Conservation (phyloP, 495 filamentous ascomycete species). For the Bacidia rubella region DNA sequence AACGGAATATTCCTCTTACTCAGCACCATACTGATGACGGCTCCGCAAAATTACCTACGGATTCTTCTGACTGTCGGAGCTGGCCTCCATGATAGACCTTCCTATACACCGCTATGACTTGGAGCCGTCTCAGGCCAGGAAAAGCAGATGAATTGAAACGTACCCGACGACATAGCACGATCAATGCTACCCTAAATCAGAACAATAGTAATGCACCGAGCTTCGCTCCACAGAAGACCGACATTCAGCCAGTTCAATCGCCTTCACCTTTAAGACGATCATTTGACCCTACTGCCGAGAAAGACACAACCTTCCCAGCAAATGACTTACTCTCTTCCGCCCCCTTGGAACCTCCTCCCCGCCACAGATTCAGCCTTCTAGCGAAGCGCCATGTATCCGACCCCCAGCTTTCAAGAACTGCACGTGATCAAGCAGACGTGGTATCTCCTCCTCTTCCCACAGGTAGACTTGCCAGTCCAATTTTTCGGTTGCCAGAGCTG, state of each 20-base stretch:
- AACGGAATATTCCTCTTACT: background rate
- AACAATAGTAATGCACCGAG: constrained; percentile 13
- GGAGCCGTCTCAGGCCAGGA: constrained; percentile 22
- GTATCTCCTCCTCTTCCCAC: constrained; percentile 57
- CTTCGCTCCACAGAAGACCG: background rate
- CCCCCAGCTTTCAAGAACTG: constrained; percentile 69
- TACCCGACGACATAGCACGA: constrained; percentile 26
- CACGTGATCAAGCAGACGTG: constrained; percentile 53
- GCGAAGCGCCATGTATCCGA: constrained; percentile 89
- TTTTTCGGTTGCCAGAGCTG: background rate
- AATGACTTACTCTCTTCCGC: background rate
- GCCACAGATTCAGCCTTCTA: constrained; percentile 75
- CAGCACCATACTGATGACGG: background rate
- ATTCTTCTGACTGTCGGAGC: background rate
- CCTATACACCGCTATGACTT: constrained; percentile 21
- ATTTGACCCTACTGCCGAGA: constrained; percentile 6
- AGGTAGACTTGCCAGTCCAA: constrained; percentile 37
- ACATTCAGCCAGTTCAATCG: background rate
- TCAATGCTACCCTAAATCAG: constrained; percentile 21
- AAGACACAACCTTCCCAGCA: background rate
- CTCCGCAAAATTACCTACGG: background rate
- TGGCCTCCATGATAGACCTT: constrained; percentile 9
- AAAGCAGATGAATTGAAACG: constrained; percentile 21
- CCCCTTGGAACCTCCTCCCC: constrained; percentile 6
- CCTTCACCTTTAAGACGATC: constrained; percentile 12